A percentile compares a stretch with the other conserved stretches of the same genome.
Evolutionary conservation across 2,329 filamentous ascomycete genomes (phyloP).

Genomic region (Rasamsonia emersonii): DNA sequence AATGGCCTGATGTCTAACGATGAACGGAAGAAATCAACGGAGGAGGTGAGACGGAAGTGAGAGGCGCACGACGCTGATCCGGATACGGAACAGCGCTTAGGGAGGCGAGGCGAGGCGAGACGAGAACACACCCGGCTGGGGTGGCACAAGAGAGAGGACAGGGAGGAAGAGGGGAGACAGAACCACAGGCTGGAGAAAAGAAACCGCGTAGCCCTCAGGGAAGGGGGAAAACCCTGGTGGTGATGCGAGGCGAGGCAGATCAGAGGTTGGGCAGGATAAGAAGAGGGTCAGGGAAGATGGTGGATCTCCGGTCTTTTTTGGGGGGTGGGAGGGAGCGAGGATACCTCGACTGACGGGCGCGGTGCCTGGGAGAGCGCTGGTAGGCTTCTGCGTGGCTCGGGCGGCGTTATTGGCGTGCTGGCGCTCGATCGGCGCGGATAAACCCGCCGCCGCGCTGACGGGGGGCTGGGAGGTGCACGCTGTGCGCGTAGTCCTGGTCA

Average conservation of each 20-base stretch:
- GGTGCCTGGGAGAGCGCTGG: too few relatives aligned
- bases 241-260: too few relatives aligned
- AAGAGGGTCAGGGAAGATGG: conserved; percentile 8
- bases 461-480: conserved; percentile 3
- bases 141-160: conserved; percentile 11
- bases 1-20: not conserved
- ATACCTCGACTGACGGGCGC: too few relatives aligned
- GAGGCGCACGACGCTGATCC: not conserved
- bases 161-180: conserved; percentile 16
- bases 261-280: conserved; percentile 7
- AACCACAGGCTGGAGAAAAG: too few relatives aligned
- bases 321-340: too few relatives aligned
- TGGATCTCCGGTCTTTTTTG: too few relatives aligned
- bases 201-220: too few relatives aligned
- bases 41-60: conserved; percentile 10
- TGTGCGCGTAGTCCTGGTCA: conserved; percentile 8
- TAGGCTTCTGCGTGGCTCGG: too few relatives aligned
- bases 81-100: conserved; percentile 3
- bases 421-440: conserved; percentile 7
- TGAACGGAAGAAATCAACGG: conserved; percentile 10
- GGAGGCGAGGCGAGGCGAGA: conserved; percentile 5
- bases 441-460: conserved; percentile 6
- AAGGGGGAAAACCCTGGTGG: too few relatives aligned
- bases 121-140: conserved; percentile 11
- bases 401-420: too few relatives aligned